Base-by-base conservation (phyloP, 2,329 filamentous ascomycete genomes). In the Sporothrix euskadiensis region DNA sequence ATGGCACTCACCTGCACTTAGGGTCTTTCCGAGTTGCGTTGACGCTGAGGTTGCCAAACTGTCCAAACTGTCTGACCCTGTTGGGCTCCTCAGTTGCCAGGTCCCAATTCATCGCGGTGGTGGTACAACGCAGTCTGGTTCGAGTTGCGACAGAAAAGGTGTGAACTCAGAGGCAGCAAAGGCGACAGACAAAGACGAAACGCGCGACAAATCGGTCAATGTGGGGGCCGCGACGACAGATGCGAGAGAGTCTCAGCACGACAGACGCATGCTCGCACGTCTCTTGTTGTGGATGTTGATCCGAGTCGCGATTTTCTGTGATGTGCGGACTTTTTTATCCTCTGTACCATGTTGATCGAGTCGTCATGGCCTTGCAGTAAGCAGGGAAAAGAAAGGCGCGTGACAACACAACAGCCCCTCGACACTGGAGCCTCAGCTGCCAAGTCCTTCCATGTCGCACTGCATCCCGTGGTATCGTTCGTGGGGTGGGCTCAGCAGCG, bases 81-180 rank as follows among this genome's bases (percentile, higher is more conserved):
- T 54, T 69, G 47, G 66, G 32, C 66, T 35, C 44, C 9, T 35
- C 66, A 14, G 44, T 52, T 22, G 47, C 66, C 66, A 69, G n/a
- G 19, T 52, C 44, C 66, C 66, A 69, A 47, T 69, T 54, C 66
- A 69, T 69, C 66, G 66, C 19, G 47, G 30, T 10, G 47, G 41
- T 49, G 14, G 63, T 16, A 66, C 41, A 49, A 32, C 26, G 63
- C 61, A 32, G 63, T 49, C 63, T 3, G 63, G 63, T n/a, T 22
- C 59, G 59, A 3, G 59, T 63, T 19, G 35, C n/a, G 59, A 44
- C 19, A 35, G 35, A 26, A 35, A 59, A 19, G 59, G 59, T 9
- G 35, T 22, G 12, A 47, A 47, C 49, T 8, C 39, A 32, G 22
- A 66, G 39, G 14, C n/a, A 41, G 35, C 59, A 30, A 30, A 14